Conservation (phyloP, 441 rosid genomes). For the Croton laevigatus region DNA sequence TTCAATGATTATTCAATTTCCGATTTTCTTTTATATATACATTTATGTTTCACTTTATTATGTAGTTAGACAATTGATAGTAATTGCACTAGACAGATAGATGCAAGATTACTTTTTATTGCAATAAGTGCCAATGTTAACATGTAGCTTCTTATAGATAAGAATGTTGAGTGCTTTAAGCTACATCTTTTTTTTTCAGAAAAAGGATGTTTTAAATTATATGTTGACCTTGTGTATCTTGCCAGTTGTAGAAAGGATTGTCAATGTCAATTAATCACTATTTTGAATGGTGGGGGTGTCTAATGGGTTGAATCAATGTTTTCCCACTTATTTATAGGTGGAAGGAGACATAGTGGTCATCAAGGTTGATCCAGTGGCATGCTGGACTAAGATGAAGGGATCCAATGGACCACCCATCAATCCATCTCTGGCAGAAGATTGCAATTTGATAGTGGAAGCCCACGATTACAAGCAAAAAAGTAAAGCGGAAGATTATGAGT, state of each 20-base stretch:
- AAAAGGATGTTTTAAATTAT: not conserved
- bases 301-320: conserved; percentile 14
- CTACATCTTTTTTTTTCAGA: too few species aligned
- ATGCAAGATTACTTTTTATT: not conserved
- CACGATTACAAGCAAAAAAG: conserved; percentile 38
- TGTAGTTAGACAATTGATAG: not conserved
- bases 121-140: too few species aligned
- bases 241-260: conserved; percentile 1
- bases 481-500: conserved; percentile 31
- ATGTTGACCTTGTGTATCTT: not conserved
- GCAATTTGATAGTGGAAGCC: conserved; percentile 29
- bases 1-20: not conserved
- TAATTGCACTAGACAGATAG: not conserved
- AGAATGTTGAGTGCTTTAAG: too few species aligned
- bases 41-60: not conserved
- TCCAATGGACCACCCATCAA: conserved; percentile 36
- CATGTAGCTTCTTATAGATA: too few species aligned
- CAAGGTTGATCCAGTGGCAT: conserved; percentile 57
- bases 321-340: conserved; percentile 38
- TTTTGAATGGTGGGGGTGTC: conserved; percentile 13
- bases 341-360: conserved; percentile 79
- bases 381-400: conserved; percentile 89
- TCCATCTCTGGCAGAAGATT: conserved; percentile 33
- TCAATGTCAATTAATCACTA: not conserved
- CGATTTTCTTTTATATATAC: not conserved